These are phyloP conservation scores for Septoria linicola DNA, from an alignment of 2,329 filamentous ascomycete species.

Conservation along the genomic window DNA sequence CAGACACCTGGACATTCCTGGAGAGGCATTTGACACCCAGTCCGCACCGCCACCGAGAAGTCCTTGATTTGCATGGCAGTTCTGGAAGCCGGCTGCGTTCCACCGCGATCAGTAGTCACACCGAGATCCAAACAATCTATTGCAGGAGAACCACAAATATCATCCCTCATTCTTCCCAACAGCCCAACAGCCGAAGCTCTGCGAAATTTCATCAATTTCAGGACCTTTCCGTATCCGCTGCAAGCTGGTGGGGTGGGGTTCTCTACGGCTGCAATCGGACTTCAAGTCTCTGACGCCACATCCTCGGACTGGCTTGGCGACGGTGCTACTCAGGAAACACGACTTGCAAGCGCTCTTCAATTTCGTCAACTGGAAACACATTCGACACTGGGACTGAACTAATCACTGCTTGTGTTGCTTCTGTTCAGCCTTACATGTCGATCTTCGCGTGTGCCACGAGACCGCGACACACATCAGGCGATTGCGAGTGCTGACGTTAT, in stretches of 20 bases:
- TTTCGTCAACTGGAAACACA: background rate
- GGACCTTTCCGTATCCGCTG: background rate
- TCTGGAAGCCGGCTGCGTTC: background rate
- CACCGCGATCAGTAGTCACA: background rate
- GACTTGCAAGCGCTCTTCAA: background rate
- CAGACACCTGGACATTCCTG: background rate
- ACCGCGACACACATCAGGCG: constrained; percentile 15
- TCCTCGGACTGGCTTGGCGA: constrained; percentile 9
- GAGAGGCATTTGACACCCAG: no score
- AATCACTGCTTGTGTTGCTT: constrained; percentile 9
- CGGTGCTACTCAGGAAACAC: background rate
- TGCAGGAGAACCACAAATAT: background rate
- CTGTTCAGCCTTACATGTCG: constrained; percentile 20
- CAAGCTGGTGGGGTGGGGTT: constrained; percentile 4
- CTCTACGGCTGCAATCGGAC: constrained; percentile 7
- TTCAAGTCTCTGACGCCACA: constrained; percentile 8
- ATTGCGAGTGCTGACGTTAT: constrained; percentile 33
- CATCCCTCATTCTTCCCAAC: background rate
- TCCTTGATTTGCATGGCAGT: background rate
- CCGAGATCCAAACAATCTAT: background rate
- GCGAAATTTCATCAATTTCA: constrained; percentile 7
- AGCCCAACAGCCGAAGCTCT: constrained; percentile 8
- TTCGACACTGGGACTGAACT: background rate
- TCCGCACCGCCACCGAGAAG: background rate
- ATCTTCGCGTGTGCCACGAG: constrained; percentile 21